Evolutionary conservation across 1,139 yeast species (phyloP).

Genomic region (Kazachstania sp.): DNA sequence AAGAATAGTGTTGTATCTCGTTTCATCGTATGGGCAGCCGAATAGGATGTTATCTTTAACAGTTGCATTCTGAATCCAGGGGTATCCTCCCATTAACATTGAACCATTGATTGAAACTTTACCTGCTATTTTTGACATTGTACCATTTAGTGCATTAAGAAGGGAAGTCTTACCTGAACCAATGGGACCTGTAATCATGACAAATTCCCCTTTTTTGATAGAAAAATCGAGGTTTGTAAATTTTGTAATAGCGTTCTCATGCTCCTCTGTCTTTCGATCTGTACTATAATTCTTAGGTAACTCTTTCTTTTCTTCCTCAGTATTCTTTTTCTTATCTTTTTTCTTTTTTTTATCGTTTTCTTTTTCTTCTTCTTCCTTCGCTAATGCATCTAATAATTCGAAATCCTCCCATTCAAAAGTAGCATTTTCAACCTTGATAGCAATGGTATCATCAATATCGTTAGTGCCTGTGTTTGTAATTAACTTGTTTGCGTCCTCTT

Average conservation of each 20-base stretch:
- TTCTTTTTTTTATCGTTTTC: slow-evolving; percentile 14
- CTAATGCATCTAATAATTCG: slow-evolving; percentile 28
- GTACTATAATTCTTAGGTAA: too few relatives aligned
- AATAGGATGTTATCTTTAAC: slow-evolving; percentile 67
- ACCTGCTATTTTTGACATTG: slow-evolving; percentile 42
- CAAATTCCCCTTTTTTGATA: slow-evolving; percentile 38
- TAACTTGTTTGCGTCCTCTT: slow-evolving; percentile 29
- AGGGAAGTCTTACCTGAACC: slow-evolving; percentile 45
- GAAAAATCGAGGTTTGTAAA: slow-evolving; percentile 35
- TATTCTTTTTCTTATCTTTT: slow-evolving; percentile 25
- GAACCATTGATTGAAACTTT: slow-evolving; percentile 35
- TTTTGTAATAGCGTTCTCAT: slow-evolving; percentile 31
- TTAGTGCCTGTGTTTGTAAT: slow-evolving; percentile 5
- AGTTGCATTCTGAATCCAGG: slow-evolving; percentile 84
- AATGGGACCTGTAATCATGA: slow-evolving; percentile 42
- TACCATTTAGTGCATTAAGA: slow-evolving; percentile 41
- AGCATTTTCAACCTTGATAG: slow-evolving; percentile 45
- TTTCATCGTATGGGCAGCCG: slow-evolving; percentile 51
- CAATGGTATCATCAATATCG: slow-evolving; percentile 23
- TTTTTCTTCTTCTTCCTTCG: slow-evolving; percentile 24
- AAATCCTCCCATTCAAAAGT: slow-evolving; percentile 61
- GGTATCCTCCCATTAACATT: slow-evolving; percentile 39
- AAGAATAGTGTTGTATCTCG: slow-evolving; percentile 48
- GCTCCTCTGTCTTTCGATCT: slow-evolving; percentile 1
- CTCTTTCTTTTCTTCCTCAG: slow-evolving; percentile 2